These are phyloP conservation scores for Parastagonospora avenae DNA, from an alignment of 2,329 filamentous ascomycete genomes.

Conservation along the genomic window DNA sequence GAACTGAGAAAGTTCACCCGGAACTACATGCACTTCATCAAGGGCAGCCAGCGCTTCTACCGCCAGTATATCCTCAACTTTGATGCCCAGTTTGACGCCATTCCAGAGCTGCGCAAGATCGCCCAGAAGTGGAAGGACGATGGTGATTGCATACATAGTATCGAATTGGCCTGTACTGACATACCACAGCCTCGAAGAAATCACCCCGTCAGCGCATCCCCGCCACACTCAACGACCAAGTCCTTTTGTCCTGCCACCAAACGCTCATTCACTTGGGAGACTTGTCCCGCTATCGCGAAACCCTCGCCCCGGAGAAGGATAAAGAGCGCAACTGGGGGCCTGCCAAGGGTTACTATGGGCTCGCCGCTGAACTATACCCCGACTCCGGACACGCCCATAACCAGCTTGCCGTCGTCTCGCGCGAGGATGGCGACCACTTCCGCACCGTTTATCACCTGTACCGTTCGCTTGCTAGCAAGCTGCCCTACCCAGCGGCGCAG, in stretches of 20 bases:
- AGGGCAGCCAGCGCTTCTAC: slow-evolving; percentile 87
- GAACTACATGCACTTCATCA: slow-evolving; percentile 82
- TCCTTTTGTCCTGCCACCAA: slow-evolving; percentile 77
- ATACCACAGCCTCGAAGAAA: slow-evolving; percentile 42
- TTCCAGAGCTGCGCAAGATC: slow-evolving; percentile 63
- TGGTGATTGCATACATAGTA: slow-evolving; percentile 20
- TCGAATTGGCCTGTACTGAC: slow-evolving; percentile 34
- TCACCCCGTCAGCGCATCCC: slow-evolving; percentile 41
- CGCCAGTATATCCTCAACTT: slow-evolving; percentile 81
- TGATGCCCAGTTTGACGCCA: slow-evolving; percentile 62
- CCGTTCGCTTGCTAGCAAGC: slow-evolving; percentile 74
- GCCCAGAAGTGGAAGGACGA: slow-evolving; percentile 52
- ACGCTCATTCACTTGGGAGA: slow-evolving; percentile 89
- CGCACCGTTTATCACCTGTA: slow-evolving; percentile 90
- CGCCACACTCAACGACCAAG: slow-evolving; percentile 60
- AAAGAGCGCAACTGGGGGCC: slow-evolving; percentile 78
- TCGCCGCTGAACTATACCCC: slow-evolving; percentile 80
- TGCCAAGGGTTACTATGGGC: slow-evolving; percentile 80
- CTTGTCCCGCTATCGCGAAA: slow-evolving; percentile 81
- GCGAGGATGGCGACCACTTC: slow-evolving; percentile 78
- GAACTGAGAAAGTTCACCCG: slow-evolving; percentile 79
- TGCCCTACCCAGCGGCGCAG: slow-evolving; percentile 75
- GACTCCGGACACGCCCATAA: slow-evolving; percentile 83
- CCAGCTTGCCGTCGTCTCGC: slow-evolving; percentile 84
- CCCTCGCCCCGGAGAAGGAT: slow-evolving; percentile 68